Evolutionary conservation across 2,329 filamentous ascomycete genomes (phyloP), one percentile per base, ranked within the genome.

Genomic region (Aureobasidium pullulans): DNA sequence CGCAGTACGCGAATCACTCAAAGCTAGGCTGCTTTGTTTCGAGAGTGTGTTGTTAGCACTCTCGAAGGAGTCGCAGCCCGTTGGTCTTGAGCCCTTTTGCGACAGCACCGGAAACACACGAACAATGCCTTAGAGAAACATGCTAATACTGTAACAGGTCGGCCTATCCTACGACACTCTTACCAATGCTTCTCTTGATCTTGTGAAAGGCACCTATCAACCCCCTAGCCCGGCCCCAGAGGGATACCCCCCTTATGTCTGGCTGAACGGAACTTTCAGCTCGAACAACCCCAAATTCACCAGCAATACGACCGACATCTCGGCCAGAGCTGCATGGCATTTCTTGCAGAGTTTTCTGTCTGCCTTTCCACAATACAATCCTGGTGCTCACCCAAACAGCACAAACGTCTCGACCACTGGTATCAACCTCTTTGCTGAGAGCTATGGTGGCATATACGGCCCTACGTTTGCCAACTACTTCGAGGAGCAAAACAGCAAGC

Each of bases 131-230:
- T 23, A 23, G 13, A 34, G 15, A 48, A n/a, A 28, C 7, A 13
- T 15, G 7, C 47, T 49, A 11, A 49, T 9, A 3, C 23, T 6
- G 1, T 37, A 3, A 15, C 13, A 49, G 47, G 82, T 89, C 50
- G 83, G 84, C 29, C 85, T 87, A 64, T 88, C 85, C 1, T 85
- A 83, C 67, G 88, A 90, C 67, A 78, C 77, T 29, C 75, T 79
- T 7, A 83, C 80, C 8, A 85, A 89, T 65, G 80, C 81, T 15
- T 85, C 84, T 6, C 67, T 84, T 23, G 72, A 82, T 23, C 71
- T 83, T 16, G 62, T 77, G 36, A 74, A 72, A 2, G 71, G 70
- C 39, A 68, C 71, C 11, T 67, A 77, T 36, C 70, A 75, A 13
- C 73, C 77, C 1, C 72, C 75, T 15, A 39, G 13, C 7, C 23